A percentile compares a stretch with the other conserved stretches of the same genome.
Evolutionary conservation across 495 filamentous ascomycete species (phyloP).

Genomic region (Clohesyomyces aquaticus): DNA sequence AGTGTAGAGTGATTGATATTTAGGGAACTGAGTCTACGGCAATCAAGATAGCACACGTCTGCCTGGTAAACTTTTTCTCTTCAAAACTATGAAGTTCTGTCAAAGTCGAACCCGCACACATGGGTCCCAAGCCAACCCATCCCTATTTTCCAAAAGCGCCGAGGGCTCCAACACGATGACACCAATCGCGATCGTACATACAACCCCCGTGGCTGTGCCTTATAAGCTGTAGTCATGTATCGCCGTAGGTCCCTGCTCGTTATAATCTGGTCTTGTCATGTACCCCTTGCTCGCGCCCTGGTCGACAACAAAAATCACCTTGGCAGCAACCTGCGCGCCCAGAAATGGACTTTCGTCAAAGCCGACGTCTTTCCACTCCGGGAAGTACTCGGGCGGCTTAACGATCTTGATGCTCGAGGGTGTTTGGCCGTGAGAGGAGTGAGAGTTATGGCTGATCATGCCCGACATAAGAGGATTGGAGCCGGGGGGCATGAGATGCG

Average conservation of each 20-base stretch:
- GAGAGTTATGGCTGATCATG: constrained; percentile 55
- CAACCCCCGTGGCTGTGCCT: too few relatives aligned
- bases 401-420: constrained; percentile 82
- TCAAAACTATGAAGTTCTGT: too few relatives aligned
- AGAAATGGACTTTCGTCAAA: constrained; percentile 64
- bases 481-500: constrained; percentile 52
- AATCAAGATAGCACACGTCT: too few relatives aligned
- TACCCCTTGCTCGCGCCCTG: constrained; percentile 71
- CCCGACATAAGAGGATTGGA: constrained; percentile 41
- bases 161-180: neutral
- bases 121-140: neutral
- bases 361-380: constrained; percentile 88
- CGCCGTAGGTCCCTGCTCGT: constrained; percentile 72
- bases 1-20: too few relatives aligned
- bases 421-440: constrained; percentile 83
- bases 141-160: constrained; percentile 3
- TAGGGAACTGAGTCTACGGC: too few relatives aligned
- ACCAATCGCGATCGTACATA: neutral
- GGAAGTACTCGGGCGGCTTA: constrained; percentile 82
- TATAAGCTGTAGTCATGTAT: constrained; percentile 59
- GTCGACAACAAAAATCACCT: constrained; percentile 74
- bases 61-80: too few relatives aligned
- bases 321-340: constrained; percentile 76
- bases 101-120: neutral
- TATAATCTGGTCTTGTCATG: constrained; percentile 74